Base-by-base conservation (phyloP, 2,329 filamentous ascomycete genomes). In the Aureobasidium musti region DNA sequence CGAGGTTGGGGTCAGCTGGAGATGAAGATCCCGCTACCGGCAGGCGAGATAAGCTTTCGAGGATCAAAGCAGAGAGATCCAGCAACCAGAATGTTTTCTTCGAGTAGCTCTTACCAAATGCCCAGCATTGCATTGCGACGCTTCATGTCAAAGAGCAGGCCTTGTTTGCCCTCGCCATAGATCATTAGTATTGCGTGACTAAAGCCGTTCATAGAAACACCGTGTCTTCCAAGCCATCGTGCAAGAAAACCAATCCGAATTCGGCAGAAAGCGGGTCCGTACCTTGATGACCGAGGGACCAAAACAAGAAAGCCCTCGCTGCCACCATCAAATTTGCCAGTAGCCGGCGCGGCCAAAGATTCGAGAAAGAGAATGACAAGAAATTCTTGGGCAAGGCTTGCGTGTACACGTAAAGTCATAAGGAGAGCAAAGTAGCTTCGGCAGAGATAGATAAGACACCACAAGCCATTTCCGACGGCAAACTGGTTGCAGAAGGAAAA, bases 361-460 rank as follows among this genome's bases (percentile, higher is more conserved):
- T n/a, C 28, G 26, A 14, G 23, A 17, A 17, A 30, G 17, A 30
- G 28, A 23, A 23, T 14, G n/a, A 47, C 19, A 47, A 11, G 28
- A 47, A 60, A 21, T n/a, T 47, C 23, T 17, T 47, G 35, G 41
- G 28, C 26, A 60, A 23, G 56, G 56, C 54, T 26, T 60, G 41
- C 56, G 56, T 60, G 56, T 59, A 56, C 54, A 8, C 33, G 57
- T 63, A 53, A 47, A 63, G 60, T 63, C 47, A 63, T 53, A 63
- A 26, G 1, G 11, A 19, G 35, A 30, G 26, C 33, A 23, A 23
- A 28, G 17, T 13, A 11, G 41, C 8, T 35, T 47, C 30, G 45
- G 45, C 35, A 37, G 28, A 41, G 14, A 17, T 49, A 63, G 60
- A 63, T 63, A 63, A 63, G 60, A 37, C 47, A 28, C 35, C 39